phyloP scores from a whole-genome alignment of 768 basidiomycete genomes.

The Tricholoma hemisulphureum region DNA sequence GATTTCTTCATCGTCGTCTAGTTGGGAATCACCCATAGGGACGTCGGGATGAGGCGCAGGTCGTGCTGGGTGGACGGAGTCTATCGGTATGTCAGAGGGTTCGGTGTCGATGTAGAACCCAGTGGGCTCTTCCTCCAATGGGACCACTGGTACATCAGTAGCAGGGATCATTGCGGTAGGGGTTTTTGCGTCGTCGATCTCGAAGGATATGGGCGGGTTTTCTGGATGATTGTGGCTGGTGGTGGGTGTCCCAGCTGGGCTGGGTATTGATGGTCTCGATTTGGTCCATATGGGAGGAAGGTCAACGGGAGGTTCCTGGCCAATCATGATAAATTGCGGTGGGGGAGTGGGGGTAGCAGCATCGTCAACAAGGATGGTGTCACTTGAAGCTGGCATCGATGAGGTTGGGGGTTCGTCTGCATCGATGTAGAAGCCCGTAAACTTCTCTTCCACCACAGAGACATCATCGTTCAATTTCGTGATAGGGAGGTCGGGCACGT shows the following conservation, averaged over 20 bases:
- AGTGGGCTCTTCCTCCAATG: background rate
- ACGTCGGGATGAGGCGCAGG: background rate
- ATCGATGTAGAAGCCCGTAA: conserved; percentile 33
- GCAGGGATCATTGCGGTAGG: background rate
- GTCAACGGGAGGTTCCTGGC: background rate
- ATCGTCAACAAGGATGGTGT: background rate
- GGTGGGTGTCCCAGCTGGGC: background rate
- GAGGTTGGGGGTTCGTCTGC: background rate
- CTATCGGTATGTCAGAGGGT: conserved; percentile 21
- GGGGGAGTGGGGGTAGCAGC: background rate
- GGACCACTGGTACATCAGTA: background rate
- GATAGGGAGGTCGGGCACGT: conserved; percentile 20
- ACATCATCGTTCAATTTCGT: conserved; percentile 9
- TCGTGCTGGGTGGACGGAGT: conserved; percentile 12
- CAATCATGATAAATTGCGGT: background rate
- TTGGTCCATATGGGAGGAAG: background rate
- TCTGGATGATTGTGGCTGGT: background rate
- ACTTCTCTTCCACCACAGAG: conserved; percentile 31
- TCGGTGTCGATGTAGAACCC: conserved; percentile 43
- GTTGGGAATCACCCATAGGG: conserved; percentile 8
- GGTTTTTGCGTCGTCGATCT: background rate
- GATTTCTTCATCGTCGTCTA: conserved; percentile 56
- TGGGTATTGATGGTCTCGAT: background rate
- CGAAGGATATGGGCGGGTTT: background rate
- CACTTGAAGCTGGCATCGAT: background rate